Evolutionary conservation across 768 basidiomycete genomes (phyloP).

Genomic region (Polyporus arcularius): DNA sequence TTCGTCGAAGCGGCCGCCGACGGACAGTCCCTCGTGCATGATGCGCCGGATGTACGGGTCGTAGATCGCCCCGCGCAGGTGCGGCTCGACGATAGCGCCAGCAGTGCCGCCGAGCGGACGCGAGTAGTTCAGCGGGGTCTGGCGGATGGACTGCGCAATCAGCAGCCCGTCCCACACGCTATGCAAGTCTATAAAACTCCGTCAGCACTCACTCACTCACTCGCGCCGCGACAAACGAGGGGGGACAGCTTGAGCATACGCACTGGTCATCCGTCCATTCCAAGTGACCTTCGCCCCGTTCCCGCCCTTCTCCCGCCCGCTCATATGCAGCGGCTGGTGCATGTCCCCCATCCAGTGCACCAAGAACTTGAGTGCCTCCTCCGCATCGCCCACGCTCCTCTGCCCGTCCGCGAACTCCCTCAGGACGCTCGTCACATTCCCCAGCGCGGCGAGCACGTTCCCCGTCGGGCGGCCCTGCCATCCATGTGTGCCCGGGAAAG

Average conservation of each 20-base stretch:
- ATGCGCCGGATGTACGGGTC: conserved; percentile 86
- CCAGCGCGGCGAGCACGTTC: conserved; percentile 79
- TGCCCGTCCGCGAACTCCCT: conserved; percentile 24
- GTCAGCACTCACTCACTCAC: background rate
- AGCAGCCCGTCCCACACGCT: conserved; percentile 85
- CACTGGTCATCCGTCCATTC: conserved; percentile 71
- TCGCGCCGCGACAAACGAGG: background rate
- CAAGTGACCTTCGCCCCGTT: conserved; percentile 78
- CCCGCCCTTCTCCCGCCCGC: conserved; percentile 85
- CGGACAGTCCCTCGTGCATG: conserved; percentile 75
- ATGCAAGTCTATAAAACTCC: conserved; percentile 61
- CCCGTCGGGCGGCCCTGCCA: conserved; percentile 59
- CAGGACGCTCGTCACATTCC: conserved; percentile 66
- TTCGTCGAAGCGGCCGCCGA: conserved; percentile 29
- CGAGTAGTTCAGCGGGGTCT: conserved; percentile 75
- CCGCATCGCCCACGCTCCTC: conserved; percentile 39
- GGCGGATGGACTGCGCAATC: conserved; percentile 80
- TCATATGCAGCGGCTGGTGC: conserved; percentile 92
- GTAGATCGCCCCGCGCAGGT: conserved; percentile 78
- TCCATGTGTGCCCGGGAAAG: conserved; percentile 73
- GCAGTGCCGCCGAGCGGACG: conserved; percentile 71
- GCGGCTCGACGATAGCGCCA: conserved; percentile 34
- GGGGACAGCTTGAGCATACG: conserved; percentile 27
- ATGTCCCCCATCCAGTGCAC: conserved; percentile 93
- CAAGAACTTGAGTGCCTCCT: conserved; percentile 89